Evolutionary conservation across 202 grass and related monocot species (phyloP).

Genomic region (Hordeum pubiflorum): DNA sequence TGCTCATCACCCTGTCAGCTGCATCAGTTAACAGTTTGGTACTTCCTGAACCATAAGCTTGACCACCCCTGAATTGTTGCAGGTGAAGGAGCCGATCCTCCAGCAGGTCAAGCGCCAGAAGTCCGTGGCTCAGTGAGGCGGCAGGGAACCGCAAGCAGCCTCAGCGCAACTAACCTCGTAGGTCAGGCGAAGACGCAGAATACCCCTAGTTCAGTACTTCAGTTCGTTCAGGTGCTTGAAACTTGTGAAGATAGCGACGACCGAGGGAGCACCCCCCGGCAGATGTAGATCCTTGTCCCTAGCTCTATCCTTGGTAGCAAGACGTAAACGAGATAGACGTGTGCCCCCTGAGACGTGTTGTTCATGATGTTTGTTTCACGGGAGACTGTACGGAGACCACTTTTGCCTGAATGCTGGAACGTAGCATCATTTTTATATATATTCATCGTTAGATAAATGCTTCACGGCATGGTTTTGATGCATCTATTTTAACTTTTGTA

Average conservation of each 20-base stretch:
- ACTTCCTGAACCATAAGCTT: neutral
- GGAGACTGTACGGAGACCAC: neutral
- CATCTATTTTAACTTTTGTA: neutral
- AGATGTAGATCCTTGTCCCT: neutral
- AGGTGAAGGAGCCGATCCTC: slow-evolving; percentile 87
- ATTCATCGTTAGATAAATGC: neutral
- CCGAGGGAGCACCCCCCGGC: neutral
- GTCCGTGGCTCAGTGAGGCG: slow-evolving; percentile 32
- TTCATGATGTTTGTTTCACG: neutral
- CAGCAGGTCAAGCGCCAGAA: slow-evolving; percentile 72
- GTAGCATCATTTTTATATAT: neutral
- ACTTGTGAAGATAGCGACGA: slow-evolving; percentile 20
- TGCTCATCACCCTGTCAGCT: neutral
- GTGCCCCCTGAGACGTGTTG: neutral
- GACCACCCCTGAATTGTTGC: slow-evolving; percentile 1
- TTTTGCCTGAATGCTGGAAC: neutral
- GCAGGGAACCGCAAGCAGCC: neutral
- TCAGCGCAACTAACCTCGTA: slow-evolving; percentile 8
- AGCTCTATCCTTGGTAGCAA: neutral
- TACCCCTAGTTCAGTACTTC: neutral
- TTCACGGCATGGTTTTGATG: neutral
- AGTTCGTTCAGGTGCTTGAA: slow-evolving; percentile 28
- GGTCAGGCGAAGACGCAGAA: slow-evolving; percentile 15
- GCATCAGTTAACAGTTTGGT: neutral
- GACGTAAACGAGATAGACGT: neutral